These are phyloP conservation scores for Gamarada debralockiae DNA, from an alignment of 495 filamentous ascomycete species.

Conservation along the genomic window DNA sequence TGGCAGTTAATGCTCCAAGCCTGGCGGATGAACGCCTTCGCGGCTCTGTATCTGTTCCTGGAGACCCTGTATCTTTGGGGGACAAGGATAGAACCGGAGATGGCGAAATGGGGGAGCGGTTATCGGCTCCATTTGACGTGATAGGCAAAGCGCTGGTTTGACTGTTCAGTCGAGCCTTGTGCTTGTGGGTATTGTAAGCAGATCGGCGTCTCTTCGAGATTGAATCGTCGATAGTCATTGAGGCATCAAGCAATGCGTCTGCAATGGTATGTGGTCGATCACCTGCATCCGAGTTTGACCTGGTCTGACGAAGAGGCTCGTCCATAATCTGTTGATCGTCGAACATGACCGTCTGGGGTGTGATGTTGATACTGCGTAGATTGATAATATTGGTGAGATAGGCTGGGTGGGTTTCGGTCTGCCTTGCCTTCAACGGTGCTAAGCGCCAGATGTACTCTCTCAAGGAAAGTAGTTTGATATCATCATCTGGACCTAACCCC, in stretches of 20 bases:
- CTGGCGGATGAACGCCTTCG: conserved; percentile 5
- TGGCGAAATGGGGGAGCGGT: conserved; percentile 22
- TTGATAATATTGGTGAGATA: conserved; percentile 65
- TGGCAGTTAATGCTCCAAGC: conserved; percentile 20
- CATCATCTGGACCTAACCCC: conserved; percentile 80
- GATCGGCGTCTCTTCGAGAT: conserved; percentile 53
- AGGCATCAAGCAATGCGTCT: conserved; percentile 89
- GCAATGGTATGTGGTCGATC: conserved; percentile 69
- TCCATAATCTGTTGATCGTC: conserved; percentile 59
- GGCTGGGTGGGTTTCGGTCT: conserved; percentile 34
- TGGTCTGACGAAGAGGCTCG: conserved; percentile 31
- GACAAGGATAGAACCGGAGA: conserved; percentile 15
- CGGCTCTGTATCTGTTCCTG: conserved; percentile 10
- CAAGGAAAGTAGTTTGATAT: conserved; percentile 82
- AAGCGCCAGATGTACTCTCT: conserved; percentile 91
- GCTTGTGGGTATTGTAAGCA: conserved; percentile 39
- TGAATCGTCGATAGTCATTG: conserved; percentile 76
- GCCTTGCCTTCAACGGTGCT: conserved; percentile 52
- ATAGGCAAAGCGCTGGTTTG: conserved; percentile 9
- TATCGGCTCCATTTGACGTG: conserved; percentile 9
- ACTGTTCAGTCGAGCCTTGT: conserved; percentile 38
- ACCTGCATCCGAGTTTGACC: conserved; percentile 21
- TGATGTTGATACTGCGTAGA: conserved; percentile 66
- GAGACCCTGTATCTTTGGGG: conserved; percentile 10
- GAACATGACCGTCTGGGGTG: conserved; percentile 87